Evolutionary conservation across 176 grass and related monocot genomes (phyloP).

Genomic region (Carex scoparia): DNA sequence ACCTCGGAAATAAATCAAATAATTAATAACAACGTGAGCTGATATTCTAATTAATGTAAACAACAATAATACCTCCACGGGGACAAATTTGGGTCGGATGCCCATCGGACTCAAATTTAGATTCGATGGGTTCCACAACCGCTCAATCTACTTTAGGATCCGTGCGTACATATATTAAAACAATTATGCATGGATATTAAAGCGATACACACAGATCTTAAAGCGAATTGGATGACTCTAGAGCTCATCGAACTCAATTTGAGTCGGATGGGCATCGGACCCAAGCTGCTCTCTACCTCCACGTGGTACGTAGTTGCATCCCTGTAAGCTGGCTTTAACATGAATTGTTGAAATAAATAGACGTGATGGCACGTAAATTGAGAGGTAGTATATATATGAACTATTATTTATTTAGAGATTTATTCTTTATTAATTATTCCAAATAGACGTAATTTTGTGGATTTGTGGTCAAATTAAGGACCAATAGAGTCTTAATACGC

Average conservation of each 20-base stretch:
- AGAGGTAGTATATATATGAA: background rate
- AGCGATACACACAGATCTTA: no score
- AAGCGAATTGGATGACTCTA: no score
- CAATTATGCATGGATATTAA: no score
- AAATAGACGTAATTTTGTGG: no score
- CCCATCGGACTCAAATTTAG: no score
- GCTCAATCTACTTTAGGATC: no score
- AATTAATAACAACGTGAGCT: background rate
- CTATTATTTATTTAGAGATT: background rate
- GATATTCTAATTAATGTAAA: background rate
- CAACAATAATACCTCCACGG: background rate
- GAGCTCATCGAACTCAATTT: no score
- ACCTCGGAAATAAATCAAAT: background rate
- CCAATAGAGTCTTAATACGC: background rate
- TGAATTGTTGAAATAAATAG: background rate
- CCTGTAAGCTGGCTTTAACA: background rate
- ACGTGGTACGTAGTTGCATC: background rate
- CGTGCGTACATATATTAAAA: no score
- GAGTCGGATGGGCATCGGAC: no score
- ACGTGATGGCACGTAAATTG: constrained; percentile 15
- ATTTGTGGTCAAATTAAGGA: no score
- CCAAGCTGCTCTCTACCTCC: background rate
- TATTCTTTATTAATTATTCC: background rate
- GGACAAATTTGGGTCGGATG: background rate
- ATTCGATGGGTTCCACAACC: no score